Evolutionary conservation across 306 rosid species (phyloP).

Genomic region (Dryas octopetala): DNA sequence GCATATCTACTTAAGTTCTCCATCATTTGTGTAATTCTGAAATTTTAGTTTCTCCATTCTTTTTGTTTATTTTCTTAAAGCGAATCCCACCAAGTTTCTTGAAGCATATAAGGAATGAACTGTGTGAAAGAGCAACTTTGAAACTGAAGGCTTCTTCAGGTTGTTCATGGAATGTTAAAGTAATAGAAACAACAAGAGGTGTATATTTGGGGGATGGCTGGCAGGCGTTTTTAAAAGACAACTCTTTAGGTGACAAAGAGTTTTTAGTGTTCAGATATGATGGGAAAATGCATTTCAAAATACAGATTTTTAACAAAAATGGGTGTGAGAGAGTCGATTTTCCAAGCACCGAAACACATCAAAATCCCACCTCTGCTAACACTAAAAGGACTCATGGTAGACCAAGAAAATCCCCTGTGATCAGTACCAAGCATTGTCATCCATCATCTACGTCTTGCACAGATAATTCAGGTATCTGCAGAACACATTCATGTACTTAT

Average conservation of each 20-base stretch:
- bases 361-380: not conserved
- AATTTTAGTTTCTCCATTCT: not conserved
- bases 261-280: slow-evolving; percentile 18
- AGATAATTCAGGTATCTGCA: slow-evolving; percentile 11
- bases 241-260: slow-evolving; percentile 11
- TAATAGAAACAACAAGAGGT: not conserved
- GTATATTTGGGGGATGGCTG: slow-evolving; percentile 18
- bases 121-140: slow-evolving; percentile 7
- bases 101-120: slow-evolving; percentile 10
- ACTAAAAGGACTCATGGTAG: not conserved
- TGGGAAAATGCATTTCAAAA: slow-evolving; percentile 7
- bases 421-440: not conserved
- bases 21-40: not conserved
- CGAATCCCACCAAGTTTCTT: slow-evolving; percentile 10
- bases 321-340: slow-evolving; percentile 6
- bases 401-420: slow-evolving; percentile 7
- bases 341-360: not conserved
- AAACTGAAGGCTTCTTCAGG: not conserved
- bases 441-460: not conserved
- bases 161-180: slow-evolving; percentile 1
- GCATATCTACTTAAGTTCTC: not conserved
- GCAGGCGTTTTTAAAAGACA: slow-evolving; percentile 5
- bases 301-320: not conserved
- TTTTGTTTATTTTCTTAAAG: slow-evolving; percentile 9
- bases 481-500: too few species aligned